Conservation (phyloP, 2,329 filamentous ascomycete species). For the Pestalotiopsis sp. region DNA sequence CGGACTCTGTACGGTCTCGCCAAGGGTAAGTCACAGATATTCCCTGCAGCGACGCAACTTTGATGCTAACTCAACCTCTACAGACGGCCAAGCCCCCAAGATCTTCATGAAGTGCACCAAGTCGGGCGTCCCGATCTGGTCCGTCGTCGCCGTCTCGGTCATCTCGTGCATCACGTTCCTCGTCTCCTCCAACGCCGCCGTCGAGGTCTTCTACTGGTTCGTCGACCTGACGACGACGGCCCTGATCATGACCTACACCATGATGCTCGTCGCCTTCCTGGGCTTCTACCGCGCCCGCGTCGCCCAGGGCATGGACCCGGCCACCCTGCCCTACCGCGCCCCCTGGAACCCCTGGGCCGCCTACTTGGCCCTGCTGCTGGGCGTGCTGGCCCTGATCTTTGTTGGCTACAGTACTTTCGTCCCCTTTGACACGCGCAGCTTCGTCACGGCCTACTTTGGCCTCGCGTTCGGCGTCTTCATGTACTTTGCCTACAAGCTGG, state of each 20-base stretch:
- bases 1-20: constrained; percentile 30
- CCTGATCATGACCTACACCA: constrained; percentile 46
- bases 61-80: background rate
- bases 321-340: constrained; percentile 51
- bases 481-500: constrained; percentile 68
- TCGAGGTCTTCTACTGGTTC: constrained; percentile 43
- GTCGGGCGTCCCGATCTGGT: constrained; percentile 46
- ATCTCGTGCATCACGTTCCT: constrained; percentile 40
- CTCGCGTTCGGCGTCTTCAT: constrained; percentile 55
- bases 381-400: constrained; percentile 53
- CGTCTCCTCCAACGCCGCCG: constrained; percentile 38
- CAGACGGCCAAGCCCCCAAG: constrained; percentile 35
- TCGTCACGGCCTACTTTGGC: constrained; percentile 57
- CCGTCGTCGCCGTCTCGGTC: constrained; percentile 33
- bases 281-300: constrained; percentile 54
- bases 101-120: constrained; percentile 42
- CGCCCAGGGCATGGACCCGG: constrained; percentile 51
- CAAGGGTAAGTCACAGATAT: constrained; percentile 7
- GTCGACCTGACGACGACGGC: constrained; percentile 42
- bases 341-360: constrained; percentile 54
- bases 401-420: constrained; percentile 59
- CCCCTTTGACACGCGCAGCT: constrained; percentile 49
- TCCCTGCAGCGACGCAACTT: too few species aligned
- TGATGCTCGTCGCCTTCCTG: constrained; percentile 48
- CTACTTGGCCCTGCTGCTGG: constrained; percentile 49